These are phyloP conservation scores for Cyclotella cryptica DNA, from an alignment of 108 stramenopile species.

Conservation along the genomic window DNA sequence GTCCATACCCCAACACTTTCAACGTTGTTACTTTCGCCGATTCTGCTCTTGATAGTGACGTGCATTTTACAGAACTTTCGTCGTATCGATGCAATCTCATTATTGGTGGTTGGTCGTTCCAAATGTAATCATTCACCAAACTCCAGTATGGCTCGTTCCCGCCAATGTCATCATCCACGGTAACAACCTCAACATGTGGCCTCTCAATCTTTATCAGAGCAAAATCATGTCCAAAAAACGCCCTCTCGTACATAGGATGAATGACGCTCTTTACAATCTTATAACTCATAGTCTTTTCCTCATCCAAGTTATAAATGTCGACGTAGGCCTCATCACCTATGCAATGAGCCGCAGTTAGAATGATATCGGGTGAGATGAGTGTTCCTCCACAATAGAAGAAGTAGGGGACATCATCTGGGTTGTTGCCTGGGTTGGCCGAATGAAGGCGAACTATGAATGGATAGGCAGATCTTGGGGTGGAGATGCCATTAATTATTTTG, in stretches of 20 bases:
- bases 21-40: conserved; percentile 16
- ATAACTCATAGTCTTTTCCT: not conserved
- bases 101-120: conserved; percentile 18
- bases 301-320: conserved; percentile 4
- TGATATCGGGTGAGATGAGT: conserved; percentile 22
- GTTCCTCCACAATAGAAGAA: conserved; percentile 28
- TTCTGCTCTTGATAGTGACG: conserved; percentile 6
- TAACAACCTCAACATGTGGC: conserved; percentile 15
- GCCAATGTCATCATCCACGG: not conserved
- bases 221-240: conserved; percentile 22
- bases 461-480: conserved; percentile 3
- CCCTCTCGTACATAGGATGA: conserved; percentile 45
- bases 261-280: not conserved
- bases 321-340: conserved; percentile 14
- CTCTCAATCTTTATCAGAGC: conserved; percentile 15
- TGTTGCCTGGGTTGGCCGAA: conserved; percentile 4
- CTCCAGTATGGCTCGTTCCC: conserved; percentile 11
- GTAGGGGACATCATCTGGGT: not conserved
- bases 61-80: not conserved
- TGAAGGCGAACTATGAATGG: conserved; percentile 33
- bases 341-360: conserved; percentile 40
- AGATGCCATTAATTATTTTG: conserved; percentile 36
- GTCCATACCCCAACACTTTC: conserved; percentile 32
- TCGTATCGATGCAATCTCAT: conserved; percentile 39
- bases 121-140: conserved; percentile 13